phyloP scores from a whole-genome alignment of 345 rosid species.

The Draba incana region DNA sequence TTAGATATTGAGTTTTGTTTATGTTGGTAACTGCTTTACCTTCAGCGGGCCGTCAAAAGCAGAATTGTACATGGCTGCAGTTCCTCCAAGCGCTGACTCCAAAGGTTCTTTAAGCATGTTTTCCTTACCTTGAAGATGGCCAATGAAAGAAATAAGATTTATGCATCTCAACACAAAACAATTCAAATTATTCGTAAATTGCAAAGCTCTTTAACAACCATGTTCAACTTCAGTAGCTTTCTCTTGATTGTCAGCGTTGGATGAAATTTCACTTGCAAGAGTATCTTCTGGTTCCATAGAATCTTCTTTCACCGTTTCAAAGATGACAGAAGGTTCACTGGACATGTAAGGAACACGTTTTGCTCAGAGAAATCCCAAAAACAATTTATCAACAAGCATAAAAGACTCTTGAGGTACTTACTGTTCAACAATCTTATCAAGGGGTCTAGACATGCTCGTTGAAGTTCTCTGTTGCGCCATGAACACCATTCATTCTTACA shows the following conservation, averaged over 20 bases:
- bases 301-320: not conserved
- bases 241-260: slow-evolving; percentile 4
- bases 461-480: slow-evolving; percentile 29
- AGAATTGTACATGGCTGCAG: slow-evolving; percentile 12
- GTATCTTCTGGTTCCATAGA: slow-evolving; percentile 15
- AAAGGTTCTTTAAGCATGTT: not conserved
- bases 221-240: slow-evolving; percentile 3
- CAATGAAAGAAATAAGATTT: not conserved
- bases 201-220: slow-evolving; percentile 9
- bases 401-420: slow-evolving; percentile 2
- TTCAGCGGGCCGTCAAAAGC: slow-evolving; percentile 31
- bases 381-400: not conserved
- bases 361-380: slow-evolving; percentile 18
- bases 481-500: slow-evolving; percentile 25
- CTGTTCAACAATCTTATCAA: slow-evolving; percentile 6
- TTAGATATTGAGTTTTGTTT: not conserved
- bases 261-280: slow-evolving; percentile 26
- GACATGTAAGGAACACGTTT: slow-evolving; percentile 5
- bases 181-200: not conserved
- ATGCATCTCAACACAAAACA: slow-evolving; percentile 11
- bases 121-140: slow-evolving; percentile 22
- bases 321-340: too few species aligned
- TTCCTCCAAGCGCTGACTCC: slow-evolving; percentile 4
- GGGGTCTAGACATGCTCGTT: slow-evolving; percentile 2
- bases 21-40: slow-evolving; percentile 19